Percentiles rank a stretch among this genome's conserved stretches.
These are phyloP conservation scores for Globisporangium barbulae DNA, from an alignment of 352 stramenopile species.

Conservation along the genomic window DNA sequence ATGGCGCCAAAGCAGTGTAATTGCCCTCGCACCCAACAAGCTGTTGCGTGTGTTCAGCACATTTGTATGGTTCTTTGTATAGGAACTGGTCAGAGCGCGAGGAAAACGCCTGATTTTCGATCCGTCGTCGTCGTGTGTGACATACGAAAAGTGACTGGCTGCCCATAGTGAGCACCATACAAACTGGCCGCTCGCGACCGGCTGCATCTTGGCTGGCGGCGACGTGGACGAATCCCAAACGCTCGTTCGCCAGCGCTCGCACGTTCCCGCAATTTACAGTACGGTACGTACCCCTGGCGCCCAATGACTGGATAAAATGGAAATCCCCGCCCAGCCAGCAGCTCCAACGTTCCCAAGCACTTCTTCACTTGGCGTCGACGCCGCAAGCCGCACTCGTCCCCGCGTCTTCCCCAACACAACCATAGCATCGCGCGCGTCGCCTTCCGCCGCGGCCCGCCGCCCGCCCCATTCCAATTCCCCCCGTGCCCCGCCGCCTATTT, in stretches of 20 bases:
- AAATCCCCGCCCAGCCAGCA: neutral
- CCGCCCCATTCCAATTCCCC: neutral
- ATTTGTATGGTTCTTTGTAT: neutral
- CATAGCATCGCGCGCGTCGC: slow-evolving; percentile 5
- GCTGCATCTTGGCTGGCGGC: neutral
- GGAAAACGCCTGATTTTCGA: neutral
- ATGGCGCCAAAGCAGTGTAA: neutral
- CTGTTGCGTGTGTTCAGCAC: neutral
- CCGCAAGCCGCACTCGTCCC: neutral
- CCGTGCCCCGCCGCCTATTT: neutral
- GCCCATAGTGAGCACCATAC: slow-evolving; percentile 10
- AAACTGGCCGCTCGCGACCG: neutral
- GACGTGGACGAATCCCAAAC: slow-evolving; percentile 14
- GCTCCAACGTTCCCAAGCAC: neutral
- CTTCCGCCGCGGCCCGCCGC: slow-evolving; percentile 1
- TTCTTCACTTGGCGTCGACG: slow-evolving; percentile 11
- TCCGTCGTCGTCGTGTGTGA: no score
- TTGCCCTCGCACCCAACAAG: neutral
- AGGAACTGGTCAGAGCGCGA: neutral
- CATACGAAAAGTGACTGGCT: neutral
- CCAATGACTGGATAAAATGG: slow-evolving; percentile 16
- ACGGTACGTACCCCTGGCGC: neutral
- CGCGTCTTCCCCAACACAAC: neutral
- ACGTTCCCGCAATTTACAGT: slow-evolving; percentile 4
- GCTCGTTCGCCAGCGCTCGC: slow-evolving; percentile 9